Conservation (phyloP, 139 green algal genomes). For the Tetradesmus lagerheimii region DNA sequence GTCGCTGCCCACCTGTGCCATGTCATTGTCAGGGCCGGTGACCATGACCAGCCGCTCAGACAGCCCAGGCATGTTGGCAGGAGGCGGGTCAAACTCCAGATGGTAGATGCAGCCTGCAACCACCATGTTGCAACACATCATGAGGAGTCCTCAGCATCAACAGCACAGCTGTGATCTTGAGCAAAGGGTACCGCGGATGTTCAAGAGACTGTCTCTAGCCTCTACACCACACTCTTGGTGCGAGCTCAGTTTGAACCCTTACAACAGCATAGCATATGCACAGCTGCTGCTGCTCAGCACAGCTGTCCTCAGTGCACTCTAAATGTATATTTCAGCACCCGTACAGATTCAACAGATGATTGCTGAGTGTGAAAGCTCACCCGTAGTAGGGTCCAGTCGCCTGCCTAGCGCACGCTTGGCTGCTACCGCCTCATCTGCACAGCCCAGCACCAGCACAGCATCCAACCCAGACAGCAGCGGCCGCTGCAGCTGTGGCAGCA, state of each 20-base stretch:
- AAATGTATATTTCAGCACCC: too few relatives aligned
- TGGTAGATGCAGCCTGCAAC: slow-evolving; percentile 76
- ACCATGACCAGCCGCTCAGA: slow-evolving; percentile 67
- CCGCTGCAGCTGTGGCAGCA: slow-evolving; percentile 62
- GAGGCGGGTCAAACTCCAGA: slow-evolving; percentile 78
- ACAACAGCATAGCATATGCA: too few relatives aligned
- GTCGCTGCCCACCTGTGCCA: slow-evolving; percentile 41
- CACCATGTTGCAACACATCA: neutral
- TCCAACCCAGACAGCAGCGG: slow-evolving; percentile 74
- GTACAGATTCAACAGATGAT: too few relatives aligned
- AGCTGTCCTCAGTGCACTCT: too few relatives aligned
- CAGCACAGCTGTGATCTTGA: too few relatives aligned
- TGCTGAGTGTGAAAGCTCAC: slow-evolving; percentile 2
- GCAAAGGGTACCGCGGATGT: too few relatives aligned
- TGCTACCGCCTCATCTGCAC: slow-evolving; percentile 51
- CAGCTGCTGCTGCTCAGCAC: too few relatives aligned
- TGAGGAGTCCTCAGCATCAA: neutral
- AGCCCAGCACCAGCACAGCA: slow-evolving; percentile 67
- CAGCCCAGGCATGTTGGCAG: slow-evolving; percentile 70
- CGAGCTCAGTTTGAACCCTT: too few relatives aligned
- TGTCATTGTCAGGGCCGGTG: slow-evolving; percentile 56
- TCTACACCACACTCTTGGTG: too few relatives aligned
- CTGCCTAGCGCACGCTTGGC: slow-evolving; percentile 62
- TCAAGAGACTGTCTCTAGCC: too few relatives aligned
- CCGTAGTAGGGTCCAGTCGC: slow-evolving; percentile 57